These are phyloP conservation scores for Coniochaeta hoffmannii DNA, from an alignment of 2,329 filamentous ascomycete species.

Conservation along the genomic window DNA sequence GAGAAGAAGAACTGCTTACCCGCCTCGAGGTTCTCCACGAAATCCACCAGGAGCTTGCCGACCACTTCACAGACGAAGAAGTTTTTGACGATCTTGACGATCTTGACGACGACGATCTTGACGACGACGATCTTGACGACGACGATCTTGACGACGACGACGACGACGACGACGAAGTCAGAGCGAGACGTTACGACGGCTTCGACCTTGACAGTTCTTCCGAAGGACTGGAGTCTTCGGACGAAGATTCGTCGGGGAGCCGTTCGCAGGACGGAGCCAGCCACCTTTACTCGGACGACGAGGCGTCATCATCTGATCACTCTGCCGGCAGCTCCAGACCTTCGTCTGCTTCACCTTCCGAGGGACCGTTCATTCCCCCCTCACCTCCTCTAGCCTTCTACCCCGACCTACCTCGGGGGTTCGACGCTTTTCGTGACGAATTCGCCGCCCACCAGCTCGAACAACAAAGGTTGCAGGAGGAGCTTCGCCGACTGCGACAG, in stretches of 20 bases:
- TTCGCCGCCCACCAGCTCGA: background rate
- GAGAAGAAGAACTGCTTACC: background rate
- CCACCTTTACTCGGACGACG: background rate
- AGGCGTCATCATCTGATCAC: background rate
- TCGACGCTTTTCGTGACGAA: background rate
- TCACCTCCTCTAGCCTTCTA: background rate
- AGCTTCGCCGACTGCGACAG: background rate
- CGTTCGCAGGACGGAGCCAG: no score
- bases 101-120: slow-evolving; percentile 1
- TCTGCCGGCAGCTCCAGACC: background rate
- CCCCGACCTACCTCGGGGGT: background rate
- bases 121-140: background rate
- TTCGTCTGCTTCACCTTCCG: background rate
- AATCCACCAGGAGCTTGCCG: no score
- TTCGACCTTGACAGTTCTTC: background rate
- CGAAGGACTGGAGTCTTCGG: slow-evolving; percentile 1
- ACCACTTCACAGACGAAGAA: background rate
- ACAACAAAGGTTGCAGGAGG: background rate
- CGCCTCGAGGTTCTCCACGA: background rate
- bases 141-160: background rate
- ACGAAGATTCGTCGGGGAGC: background rate
- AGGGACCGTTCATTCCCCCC: background rate
- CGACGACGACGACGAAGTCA: background rate
- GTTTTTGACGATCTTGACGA: background rate
- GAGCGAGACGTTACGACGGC: background rate